These are phyloP conservation scores for Elaeagnus macrophylla DNA, from an alignment of 306 rosid genomes.

Conservation along the genomic window DNA sequence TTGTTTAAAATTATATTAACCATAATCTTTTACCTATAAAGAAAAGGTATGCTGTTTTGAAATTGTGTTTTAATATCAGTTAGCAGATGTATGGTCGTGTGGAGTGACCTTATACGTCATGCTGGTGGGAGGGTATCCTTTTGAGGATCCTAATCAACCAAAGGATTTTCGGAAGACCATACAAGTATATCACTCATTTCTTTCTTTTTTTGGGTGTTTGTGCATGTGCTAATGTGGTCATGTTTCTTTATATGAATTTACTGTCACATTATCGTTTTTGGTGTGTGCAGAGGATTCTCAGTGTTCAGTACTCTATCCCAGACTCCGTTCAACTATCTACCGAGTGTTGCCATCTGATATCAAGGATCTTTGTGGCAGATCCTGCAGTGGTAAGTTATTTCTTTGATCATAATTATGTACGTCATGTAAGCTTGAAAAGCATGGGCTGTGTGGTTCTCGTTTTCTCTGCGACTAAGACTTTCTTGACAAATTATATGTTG, in stretches of 20 bases:
- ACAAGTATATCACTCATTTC: slow-evolving; percentile 39
- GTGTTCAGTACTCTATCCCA: slow-evolving; percentile 80
- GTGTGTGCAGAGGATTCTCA: slow-evolving; percentile 60
- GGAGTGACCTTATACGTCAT: slow-evolving; percentile 91
- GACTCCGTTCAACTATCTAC: slow-evolving; percentile 58
- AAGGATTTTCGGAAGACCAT: slow-evolving; percentile 82
- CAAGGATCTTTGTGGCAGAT: slow-evolving; percentile 72
- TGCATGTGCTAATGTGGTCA: slow-evolving; percentile 11
- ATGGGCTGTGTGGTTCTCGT: too few relatives aligned
- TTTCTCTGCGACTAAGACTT: too few relatives aligned
- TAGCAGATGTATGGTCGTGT: slow-evolving; percentile 97
- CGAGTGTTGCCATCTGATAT: slow-evolving; percentile 65
- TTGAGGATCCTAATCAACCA: slow-evolving; percentile 85
- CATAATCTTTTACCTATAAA: too few relatives aligned
- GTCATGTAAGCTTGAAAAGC: too few relatives aligned
- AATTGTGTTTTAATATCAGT: slow-evolving; percentile 35
- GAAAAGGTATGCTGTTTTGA: background rate
- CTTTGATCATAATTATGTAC: background rate
- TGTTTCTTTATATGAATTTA: slow-evolving; percentile 19
- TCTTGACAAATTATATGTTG: too few relatives aligned
- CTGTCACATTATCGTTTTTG: slow-evolving; percentile 24
- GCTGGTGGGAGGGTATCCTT: slow-evolving; percentile 86
- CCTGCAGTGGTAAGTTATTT: slow-evolving; percentile 57
- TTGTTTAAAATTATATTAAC: too few relatives aligned
- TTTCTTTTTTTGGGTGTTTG: too few relatives aligned